phyloP scores from a whole-genome alignment of 2,329 filamentous ascomycete species.

The Phialophora expanda region DNA sequence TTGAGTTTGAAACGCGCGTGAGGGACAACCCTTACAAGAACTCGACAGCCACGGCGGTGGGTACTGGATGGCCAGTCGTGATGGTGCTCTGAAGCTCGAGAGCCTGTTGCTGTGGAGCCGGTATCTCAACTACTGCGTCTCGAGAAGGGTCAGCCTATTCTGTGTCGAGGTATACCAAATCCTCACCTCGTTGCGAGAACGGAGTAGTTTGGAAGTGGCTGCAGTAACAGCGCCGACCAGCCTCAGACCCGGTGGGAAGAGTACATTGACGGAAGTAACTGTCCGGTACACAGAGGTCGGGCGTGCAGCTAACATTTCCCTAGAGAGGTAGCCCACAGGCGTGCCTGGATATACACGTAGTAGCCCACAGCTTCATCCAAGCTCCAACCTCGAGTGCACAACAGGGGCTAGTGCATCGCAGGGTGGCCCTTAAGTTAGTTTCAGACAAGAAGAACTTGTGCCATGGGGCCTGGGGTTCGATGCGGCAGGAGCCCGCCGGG shows the following conservation, averaged over 20 bases:
- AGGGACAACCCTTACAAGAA: background rate
- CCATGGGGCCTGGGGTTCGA: constrained; percentile 1
- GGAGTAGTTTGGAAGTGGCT: background rate
- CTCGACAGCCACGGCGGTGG: background rate
- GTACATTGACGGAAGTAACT: background rate
- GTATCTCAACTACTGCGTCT: background rate
- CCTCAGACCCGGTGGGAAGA: background rate
- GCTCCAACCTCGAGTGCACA: background rate
- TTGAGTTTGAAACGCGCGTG: background rate
- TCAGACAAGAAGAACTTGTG: background rate
- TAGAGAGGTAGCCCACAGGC: constrained; percentile 11
- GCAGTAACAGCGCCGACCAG: background rate
- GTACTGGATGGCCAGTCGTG: background rate
- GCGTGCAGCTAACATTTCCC: background rate
- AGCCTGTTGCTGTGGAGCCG: background rate
- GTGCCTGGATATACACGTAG: constrained; percentile 23
- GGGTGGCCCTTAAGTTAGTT: constrained; percentile 7
- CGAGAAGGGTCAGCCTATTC: background rate
- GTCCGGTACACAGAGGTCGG: background rate
- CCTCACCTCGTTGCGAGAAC: background rate
- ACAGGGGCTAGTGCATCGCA: constrained; percentile 6
- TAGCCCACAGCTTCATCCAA: background rate
- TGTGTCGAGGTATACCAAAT: background rate
- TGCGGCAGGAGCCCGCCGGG: constrained; percentile 14
- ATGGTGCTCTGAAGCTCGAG: background rate